Base-by-base conservation (phyloP, 1,284 basidiomycete genomes). In the Puccinia triticina region DNA sequence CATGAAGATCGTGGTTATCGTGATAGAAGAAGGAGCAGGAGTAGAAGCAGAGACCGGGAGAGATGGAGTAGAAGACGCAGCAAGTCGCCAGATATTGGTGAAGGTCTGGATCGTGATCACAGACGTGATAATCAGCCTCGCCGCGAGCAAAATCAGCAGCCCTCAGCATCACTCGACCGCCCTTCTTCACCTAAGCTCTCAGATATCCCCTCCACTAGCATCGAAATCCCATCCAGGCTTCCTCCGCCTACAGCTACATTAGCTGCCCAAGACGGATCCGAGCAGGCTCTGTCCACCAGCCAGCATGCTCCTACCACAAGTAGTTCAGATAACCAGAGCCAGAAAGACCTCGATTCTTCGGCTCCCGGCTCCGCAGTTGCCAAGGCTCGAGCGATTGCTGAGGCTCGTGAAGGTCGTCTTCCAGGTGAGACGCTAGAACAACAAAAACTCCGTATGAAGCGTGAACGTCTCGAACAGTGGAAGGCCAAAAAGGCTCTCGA, bases 21-120 rank as follows among this genome's bases (percentile, higher is more conserved):
- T 57, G 79, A 84, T 21, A 57, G 55, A 61, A 79, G 82, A 59
- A 73, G 34, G 85, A 85, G 66, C 91, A 85, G 88, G 89, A 84
- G 83, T 80, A 79, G 82, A 83, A 77, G 76, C 83, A 76, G 86
- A 85, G 83, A 85, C 85, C 48, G 83, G 85, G 80, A 73, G 69
- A 34, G 82, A 57, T 71, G 75, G 74, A 78, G n/a, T 50, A 64
- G 55, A 53, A 46, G 76, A 29, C 57, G 73, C 50, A 66, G 81
- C 79, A 40, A 72, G 53, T 77, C 72, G 40, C 66, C 69, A 16
- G 32, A 79, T 40, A 12, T 26, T 34, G 23, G 59, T 7, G 29
- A 64, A 50, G 10, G 29, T 48, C 67, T 73, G 32, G 79, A 73
- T 66, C 83, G 79, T 37, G 79, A 79, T 32, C 80, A 79, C 23